phyloP scores from a whole-genome alignment of 176 grass and related monocot species.

The Oryza longistaminata region DNA sequence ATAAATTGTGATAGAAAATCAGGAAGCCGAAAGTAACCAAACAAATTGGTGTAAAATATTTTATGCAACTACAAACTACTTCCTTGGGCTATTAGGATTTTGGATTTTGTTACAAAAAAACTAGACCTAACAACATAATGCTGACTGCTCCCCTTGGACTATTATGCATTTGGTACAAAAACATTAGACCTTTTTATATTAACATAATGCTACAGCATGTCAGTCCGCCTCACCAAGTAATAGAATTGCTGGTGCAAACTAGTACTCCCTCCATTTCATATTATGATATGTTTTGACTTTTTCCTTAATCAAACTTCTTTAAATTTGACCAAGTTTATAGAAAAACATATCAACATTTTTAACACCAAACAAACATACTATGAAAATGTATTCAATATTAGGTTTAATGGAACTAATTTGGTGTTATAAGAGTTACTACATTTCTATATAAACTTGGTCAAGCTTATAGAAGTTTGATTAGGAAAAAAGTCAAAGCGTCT shows the following conservation, averaged over 20 bases:
- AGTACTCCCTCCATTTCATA: no score
- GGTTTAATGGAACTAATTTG: no score
- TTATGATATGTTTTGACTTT: no score
- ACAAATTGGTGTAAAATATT: not conserved
- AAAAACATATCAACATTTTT: no score
- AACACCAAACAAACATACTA: no score
- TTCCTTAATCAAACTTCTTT: no score
- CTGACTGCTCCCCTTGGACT: not conserved
- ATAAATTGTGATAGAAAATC: constrained; percentile 4
- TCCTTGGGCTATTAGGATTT: not conserved
- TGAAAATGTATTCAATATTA: no score
- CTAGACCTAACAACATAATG: not conserved
- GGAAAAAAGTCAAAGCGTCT: no score
- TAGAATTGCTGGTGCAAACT: not conserved
- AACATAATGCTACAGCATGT: constrained; percentile 5
- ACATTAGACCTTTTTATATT: not conserved
- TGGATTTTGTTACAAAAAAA: not conserved
- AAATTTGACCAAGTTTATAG: no score
- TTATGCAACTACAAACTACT: not conserved
- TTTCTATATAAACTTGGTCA: no score
- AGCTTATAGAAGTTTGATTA: no score
- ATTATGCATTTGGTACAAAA: not conserved
- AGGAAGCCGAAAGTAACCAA: not conserved
- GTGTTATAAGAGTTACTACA: no score
- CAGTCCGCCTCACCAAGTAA: not conserved